Evolutionary conservation across 768 basidiomycete genomes (phyloP).

Genomic region (Rhodotorula kratochvilovae): DNA sequence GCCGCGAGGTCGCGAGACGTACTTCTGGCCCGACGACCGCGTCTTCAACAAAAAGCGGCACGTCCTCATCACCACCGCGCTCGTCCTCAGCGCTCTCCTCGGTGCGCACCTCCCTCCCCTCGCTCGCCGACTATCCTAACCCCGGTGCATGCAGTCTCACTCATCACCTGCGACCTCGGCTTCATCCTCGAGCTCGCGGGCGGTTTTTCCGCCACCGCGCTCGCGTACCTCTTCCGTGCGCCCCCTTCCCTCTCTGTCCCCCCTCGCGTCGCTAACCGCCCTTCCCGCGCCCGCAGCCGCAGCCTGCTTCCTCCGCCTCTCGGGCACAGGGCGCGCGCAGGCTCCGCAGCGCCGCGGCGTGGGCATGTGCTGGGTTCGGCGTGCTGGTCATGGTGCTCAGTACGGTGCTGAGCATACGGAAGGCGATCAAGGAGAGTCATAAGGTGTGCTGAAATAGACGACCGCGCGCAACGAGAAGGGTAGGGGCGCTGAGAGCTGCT

Average conservation of each 20-base stretch:
- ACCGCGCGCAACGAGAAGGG: no score
- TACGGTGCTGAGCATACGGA: slow-evolving; percentile 25
- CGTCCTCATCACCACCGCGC: slow-evolving; percentile 79
- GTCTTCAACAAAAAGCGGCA: slow-evolving; percentile 71
- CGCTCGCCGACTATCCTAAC: not conserved
- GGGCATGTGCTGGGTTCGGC: slow-evolving; percentile 44
- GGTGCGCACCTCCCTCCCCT: slow-evolving; percentile 51
- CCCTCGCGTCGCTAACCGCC: not conserved
- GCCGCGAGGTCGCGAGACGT: slow-evolving; percentile 96
- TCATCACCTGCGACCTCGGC: slow-evolving; percentile 94
- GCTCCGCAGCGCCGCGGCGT: slow-evolving; percentile 32
- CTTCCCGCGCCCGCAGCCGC: slow-evolving; percentile 54
- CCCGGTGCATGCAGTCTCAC: slow-evolving; percentile 58
- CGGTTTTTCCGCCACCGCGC: slow-evolving; percentile 62
- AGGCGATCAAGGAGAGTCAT: slow-evolving; percentile 28
- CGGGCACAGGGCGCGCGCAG: slow-evolving; percentile 23
- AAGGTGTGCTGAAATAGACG: slow-evolving; percentile 12
- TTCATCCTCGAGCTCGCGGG: slow-evolving; percentile 97
- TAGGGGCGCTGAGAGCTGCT: no score
- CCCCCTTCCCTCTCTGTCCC: not conserved
- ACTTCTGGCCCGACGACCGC: slow-evolving; percentile 79
- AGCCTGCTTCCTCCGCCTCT: slow-evolving; percentile 74
- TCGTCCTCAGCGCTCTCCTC: slow-evolving; percentile 74
- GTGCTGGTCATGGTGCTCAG: slow-evolving; percentile 40
- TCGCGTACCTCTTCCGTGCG: slow-evolving; percentile 75